Evolutionary conservation across 352 stramenopile genomes (phyloP).

Genomic region (Phytophthora hybrid): DNA sequence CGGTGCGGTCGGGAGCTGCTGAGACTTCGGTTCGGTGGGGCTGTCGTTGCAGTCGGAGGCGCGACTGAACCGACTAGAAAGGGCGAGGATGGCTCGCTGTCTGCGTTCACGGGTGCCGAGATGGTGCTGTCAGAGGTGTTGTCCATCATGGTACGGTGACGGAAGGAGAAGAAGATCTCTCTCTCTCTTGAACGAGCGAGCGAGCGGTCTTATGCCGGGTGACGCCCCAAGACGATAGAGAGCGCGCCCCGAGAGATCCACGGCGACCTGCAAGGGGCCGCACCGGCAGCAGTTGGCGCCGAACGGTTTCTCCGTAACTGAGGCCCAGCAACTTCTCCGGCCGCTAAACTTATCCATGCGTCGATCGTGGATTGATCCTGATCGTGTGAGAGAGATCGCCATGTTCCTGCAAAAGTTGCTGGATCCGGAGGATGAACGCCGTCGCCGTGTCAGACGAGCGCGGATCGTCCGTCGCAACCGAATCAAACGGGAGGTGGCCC

Average conservation of each 20-base stretch:
- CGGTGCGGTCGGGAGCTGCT: constrained; percentile 19
- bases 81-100: neutral
- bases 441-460: constrained; percentile 52
- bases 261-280: constrained; percentile 24
- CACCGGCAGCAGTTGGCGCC: constrained; percentile 33
- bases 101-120: neutral
- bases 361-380: constrained; percentile 11
- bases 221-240: constrained; percentile 15
- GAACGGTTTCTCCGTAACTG: constrained; percentile 40
- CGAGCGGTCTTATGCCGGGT: constrained; percentile 17
- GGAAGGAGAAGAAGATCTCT: constrained; percentile 3
- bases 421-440: constrained; percentile 61
- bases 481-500: constrained; percentile 62
- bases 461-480: constrained; percentile 69
- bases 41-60: constrained; percentile 8
- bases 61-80: constrained; percentile 24
- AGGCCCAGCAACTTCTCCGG: constrained; percentile 18
- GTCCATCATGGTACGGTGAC: constrained; percentile 29
- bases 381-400: neutral
- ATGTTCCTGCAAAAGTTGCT: constrained; percentile 68
- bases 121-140: constrained; percentile 14
- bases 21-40: constrained; percentile 26
- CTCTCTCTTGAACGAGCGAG: neutral
- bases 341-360: constrained; percentile 42
- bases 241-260: constrained; percentile 37